These are phyloP conservation scores for Oryza meridionalis DNA, from an alignment of 176 grass and related monocot species.

Conservation along the genomic window DNA sequence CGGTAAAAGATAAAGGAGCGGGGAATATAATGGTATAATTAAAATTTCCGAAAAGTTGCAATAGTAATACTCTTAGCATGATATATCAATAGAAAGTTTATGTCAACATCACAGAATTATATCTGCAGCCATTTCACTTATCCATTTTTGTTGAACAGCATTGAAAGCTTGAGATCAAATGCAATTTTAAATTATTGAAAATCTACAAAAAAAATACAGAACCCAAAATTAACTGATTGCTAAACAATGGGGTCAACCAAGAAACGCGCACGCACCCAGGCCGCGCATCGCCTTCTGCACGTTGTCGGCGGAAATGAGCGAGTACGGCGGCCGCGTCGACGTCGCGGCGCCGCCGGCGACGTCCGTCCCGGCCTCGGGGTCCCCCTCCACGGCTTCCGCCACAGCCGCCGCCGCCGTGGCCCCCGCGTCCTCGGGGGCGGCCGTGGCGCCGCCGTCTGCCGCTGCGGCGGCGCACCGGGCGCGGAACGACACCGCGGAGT, in stretches of 20 bases:
- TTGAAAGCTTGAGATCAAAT: not conserved
- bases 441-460: constrained; percentile 43
- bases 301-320: constrained; percentile 76
- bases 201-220: not conserved
- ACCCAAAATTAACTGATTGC: not conserved
- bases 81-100: not conserved
- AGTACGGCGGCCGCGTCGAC: constrained; percentile 55
- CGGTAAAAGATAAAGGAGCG: too few species aligned
- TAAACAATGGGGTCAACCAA: not conserved
- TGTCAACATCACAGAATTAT: not conserved
- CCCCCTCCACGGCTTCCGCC: constrained; percentile 19
- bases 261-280: constrained; percentile 67
- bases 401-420: constrained; percentile 17
- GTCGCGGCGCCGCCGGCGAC: constrained; percentile 41
- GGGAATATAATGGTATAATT: not conserved
- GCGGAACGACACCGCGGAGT: not conserved
- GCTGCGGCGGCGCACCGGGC: not conserved
- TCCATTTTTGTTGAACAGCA: not conserved
- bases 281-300: constrained; percentile 90
- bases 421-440: constrained; percentile 27
- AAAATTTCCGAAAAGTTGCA: not conserved
- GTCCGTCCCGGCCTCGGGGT: constrained; percentile 33
- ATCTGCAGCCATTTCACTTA: too few species aligned
- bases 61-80: not conserved
- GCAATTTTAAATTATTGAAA: not conserved